Evolutionary conservation across 83 land plant species (phyloP).

Genomic region (Diphasiastrum complanatum): DNA sequence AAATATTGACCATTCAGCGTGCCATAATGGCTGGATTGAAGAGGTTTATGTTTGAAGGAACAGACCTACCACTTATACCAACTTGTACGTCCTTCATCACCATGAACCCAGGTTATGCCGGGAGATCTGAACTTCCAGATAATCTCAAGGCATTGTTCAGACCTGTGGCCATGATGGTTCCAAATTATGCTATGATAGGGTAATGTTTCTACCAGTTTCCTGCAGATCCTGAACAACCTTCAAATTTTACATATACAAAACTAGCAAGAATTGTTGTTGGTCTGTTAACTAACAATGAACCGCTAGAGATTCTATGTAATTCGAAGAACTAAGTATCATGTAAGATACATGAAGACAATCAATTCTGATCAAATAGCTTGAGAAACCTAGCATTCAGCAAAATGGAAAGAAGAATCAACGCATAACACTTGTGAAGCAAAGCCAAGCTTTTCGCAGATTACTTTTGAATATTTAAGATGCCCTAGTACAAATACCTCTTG

Average conservation of each 20-base stretch:
- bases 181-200: slow-evolving; percentile 41
- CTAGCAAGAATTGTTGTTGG: too few species aligned
- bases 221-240: too few species aligned
- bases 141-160: slow-evolving; percentile 31
- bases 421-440: too few species aligned
- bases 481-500: too few species aligned
- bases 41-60: slow-evolving; percentile 31
- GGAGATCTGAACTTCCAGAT: slow-evolving; percentile 34
- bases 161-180: slow-evolving; percentile 39
- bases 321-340: not conserved
- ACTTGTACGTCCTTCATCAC: slow-evolving; percentile 31
- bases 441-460: too few species aligned
- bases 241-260: too few species aligned
- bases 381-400: too few species aligned
- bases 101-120: slow-evolving; percentile 39
- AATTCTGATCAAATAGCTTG: too few species aligned
- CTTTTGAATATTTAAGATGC: too few species aligned
- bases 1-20: slow-evolving; percentile 29
- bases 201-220: not conserved
- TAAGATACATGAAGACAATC: too few species aligned
- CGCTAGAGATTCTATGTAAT: not conserved
- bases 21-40: slow-evolving; percentile 30
- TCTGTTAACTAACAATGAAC: too few species aligned
- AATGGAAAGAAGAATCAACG: too few species aligned
- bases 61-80: slow-evolving; percentile 23